Evolutionary conservation across 495 filamentous ascomycete species (phyloP).

Genomic region (Bathelium albidoporum): DNA sequence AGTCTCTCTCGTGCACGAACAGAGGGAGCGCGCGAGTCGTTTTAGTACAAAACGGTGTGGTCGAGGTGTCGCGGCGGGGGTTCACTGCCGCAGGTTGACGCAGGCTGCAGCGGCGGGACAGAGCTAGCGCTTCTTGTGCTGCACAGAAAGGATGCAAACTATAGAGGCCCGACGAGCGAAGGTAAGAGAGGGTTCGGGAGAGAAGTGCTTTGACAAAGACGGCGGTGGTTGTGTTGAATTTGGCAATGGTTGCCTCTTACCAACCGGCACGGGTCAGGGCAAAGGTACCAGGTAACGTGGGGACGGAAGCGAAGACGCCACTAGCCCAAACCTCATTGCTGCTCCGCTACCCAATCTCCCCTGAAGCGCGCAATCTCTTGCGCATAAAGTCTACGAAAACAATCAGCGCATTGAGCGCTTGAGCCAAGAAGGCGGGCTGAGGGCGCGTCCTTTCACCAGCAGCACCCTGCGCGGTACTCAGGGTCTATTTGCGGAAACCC

Average conservation of each 20-base stretch:
- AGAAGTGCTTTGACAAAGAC: not conserved
- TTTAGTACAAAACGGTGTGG: not conserved
- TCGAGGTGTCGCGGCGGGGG: not conserved
- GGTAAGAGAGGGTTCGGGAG: not conserved
- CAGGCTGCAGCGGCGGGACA: not conserved
- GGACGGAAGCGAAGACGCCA: not conserved
- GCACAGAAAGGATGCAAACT: not conserved
- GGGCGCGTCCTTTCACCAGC: not conserved
- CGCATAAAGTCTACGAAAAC: not conserved
- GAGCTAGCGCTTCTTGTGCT: not conserved
- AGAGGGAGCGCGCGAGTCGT: not conserved
- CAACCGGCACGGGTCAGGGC: not conserved
- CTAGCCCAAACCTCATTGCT: not conserved
- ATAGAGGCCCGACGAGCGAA: not conserved
- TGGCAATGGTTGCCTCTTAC: conserved; percentile 1
- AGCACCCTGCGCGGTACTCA: no score
- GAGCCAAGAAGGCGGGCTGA: not conserved
- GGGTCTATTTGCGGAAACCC: not conserved
- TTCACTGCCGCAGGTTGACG: not conserved
- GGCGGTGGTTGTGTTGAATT: not conserved
- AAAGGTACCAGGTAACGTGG: not conserved
- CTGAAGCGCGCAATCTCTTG: not conserved
- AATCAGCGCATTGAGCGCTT: not conserved
- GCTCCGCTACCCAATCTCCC: not conserved
- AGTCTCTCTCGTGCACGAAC: not conserved